phyloP scores from a whole-genome alignment of 805 yeast genomes.

The Cyberlindnera misumaiensis region DNA sequence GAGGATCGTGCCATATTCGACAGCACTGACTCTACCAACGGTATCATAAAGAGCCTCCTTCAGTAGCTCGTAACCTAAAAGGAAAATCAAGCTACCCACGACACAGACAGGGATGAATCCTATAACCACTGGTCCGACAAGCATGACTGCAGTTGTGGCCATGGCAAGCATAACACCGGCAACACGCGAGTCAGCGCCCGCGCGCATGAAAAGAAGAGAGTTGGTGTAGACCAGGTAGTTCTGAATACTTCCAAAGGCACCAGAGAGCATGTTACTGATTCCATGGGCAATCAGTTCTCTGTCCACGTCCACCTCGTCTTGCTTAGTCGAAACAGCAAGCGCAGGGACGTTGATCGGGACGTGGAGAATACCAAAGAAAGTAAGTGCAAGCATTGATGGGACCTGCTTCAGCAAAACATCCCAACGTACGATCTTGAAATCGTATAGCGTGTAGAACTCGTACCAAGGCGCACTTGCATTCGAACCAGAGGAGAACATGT shows the following conservation, averaged over 20 bases:
- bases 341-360: constrained; percentile 99
- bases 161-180: constrained; percentile 87
- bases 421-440: constrained; percentile 73
- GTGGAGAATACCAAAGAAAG: constrained; percentile 92
- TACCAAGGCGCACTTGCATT: constrained; percentile 74
- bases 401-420: constrained; percentile 53
- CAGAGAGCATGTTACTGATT: constrained; percentile 78
- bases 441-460: constrained; percentile 67
- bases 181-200: constrained; percentile 86
- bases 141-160: constrained; percentile 76
- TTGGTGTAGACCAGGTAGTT: constrained; percentile 94
- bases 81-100: constrained; percentile 85
- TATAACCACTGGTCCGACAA: constrained; percentile 86
- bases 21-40: constrained; percentile 59
- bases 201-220: constrained; percentile 82
- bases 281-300: constrained; percentile 95
- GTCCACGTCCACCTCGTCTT: constrained; percentile 82
- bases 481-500: constrained; percentile 55
- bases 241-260: constrained; percentile 80
- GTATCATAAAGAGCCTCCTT: constrained; percentile 87
- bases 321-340: constrained; percentile 80
- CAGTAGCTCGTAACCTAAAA: constrained; percentile 84
- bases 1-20: constrained; percentile 80
- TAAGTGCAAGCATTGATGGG: constrained; percentile 92
- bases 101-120: constrained; percentile 94